Base-by-base conservation (phyloP, 2,329 filamentous ascomycete species). In the Curvularia verruculosa region DNA sequence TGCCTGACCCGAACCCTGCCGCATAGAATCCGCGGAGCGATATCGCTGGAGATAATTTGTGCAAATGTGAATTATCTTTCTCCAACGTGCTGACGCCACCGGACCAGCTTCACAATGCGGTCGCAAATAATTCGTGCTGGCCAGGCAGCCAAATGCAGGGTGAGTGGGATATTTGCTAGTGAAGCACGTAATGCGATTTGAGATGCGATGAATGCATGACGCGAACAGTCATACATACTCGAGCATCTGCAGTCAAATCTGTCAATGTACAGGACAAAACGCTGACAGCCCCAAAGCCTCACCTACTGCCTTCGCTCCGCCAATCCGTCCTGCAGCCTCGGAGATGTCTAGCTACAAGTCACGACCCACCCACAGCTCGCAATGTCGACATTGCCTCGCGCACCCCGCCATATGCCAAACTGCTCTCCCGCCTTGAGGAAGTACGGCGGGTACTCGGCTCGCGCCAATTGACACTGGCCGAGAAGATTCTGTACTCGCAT, bases 401-500 rank as follows among this genome's bases (percentile, higher is more conserved):
- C 63, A 87, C 85, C 64, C 90, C 92, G 45, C 91, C 91, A 26
- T 97, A 97, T 79, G 83, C 89, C 67, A 92, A 89, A 78, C 89
- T 96, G 49, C 84, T 93, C 73, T 84, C 84, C 71, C 90, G 89
- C 68, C 89, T 96, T 61, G 82, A 86, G 61, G 83, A 92, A 73
- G 93, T 96, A 29, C 83, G 87, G 52, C 84, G 85, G 52, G 85
- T 96, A 9, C 84, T 97, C 31, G 89, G 89, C 47, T 78, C 77
- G 15, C 79, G 84, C 28, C 77, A 83, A 54, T 85, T 99, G 58
- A 97, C 94, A 2, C 85, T 99, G 55, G 92, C 95, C 62, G 95
- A 99, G 80, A 99, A 99, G 85, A 97, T 99, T 71, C 85, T 99
- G 56, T 99, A 98, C 82, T 92, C 93, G 70, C 95, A 99, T 80